phyloP scores from a whole-genome alignment of 116 monocot species.

The Iris pallida region DNA sequence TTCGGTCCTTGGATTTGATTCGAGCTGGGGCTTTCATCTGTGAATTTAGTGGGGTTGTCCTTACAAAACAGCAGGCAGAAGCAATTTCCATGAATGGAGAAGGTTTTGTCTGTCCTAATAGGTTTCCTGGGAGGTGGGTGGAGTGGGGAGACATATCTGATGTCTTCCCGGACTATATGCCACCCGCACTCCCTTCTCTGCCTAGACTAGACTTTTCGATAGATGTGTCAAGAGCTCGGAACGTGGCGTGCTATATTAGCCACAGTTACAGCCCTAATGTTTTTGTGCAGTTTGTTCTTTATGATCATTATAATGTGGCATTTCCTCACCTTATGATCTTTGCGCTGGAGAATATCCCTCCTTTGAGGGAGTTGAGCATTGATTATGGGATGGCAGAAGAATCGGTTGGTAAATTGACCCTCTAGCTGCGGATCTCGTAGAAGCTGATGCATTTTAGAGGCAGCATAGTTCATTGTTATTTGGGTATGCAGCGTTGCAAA shows the following conservation, averaged over 20 bases:
- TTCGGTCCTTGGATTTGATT: slow-evolving; percentile 59
- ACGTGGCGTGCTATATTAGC: slow-evolving; percentile 56
- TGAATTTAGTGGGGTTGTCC: slow-evolving; percentile 49
- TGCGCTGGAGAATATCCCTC: slow-evolving; percentile 85
- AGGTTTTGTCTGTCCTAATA: slow-evolving; percentile 34
- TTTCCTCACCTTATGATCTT: slow-evolving; percentile 61
- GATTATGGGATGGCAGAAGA: slow-evolving; percentile 76
- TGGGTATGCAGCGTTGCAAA: no score
- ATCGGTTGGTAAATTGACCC: slow-evolving; percentile 24
- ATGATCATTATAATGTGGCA: slow-evolving; percentile 38
- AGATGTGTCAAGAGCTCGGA: slow-evolving; percentile 53
- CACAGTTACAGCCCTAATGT: slow-evolving; percentile 55
- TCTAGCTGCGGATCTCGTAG: slow-evolving; percentile 10
- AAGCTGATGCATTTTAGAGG: no score
- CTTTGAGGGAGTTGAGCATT: slow-evolving; percentile 75
- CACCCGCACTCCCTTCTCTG: slow-evolving; percentile 12
- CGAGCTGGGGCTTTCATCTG: slow-evolving; percentile 54
- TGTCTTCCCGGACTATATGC: slow-evolving; percentile 23
- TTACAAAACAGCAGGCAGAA: slow-evolving; percentile 38
- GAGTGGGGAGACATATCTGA: slow-evolving; percentile 58
- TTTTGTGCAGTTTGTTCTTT: slow-evolving; percentile 51
- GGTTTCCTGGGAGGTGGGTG: slow-evolving; percentile 41
- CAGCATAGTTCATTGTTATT: no score
- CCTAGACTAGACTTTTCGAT: slow-evolving; percentile 23
- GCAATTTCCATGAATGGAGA: slow-evolving; percentile 20